Base-by-base conservation (phyloP, 2,329 filamentous ascomycete species). In the Aspergillus sp. region DNA sequence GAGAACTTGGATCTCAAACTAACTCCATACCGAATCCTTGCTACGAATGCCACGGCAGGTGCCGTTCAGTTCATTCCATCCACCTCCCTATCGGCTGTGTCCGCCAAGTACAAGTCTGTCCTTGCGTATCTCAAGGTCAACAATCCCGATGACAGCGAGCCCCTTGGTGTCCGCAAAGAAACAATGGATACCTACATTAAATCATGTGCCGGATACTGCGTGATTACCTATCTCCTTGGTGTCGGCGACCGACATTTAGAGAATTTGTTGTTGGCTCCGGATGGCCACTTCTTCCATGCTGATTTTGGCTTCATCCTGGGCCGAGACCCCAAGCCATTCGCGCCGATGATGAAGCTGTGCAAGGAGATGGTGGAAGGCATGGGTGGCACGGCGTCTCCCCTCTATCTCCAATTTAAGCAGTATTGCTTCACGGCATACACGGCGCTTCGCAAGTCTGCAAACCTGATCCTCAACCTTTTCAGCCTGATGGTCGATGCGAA, bases 341-440 rank as follows among this genome's bases (percentile, higher is more conserved):
- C 94, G 0, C 94, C 94, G 0, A 85, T 93, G 48, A 96, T 99
- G 87, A 99, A 99, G 72, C 83, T 99, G 8, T 93, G 88, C 66
- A 93, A 92, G 62, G 93, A 99, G 67, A 99, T 99, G 94, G 90
- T 97, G 3, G 94, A 99, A 65, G 94, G 92, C 57, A 96, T 99
- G 90, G 95, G 95, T 38, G 94, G 94, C 11, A 81, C 86, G 7
- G 81, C 82, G 32, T 90, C 88, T 3, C 83, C 89, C 19, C 87
- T 95, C 56, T 99, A 96, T 71, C 79, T 86, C 41, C 83, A 88
- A 49, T 99, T 99, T 75, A 94, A 94, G 68, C 89, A 95, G 64
- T 96, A 97, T 72, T 96, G 91, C 70, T 96, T 96, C 73, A 88
- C 95, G 3, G 90, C 94, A 0, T 99, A 95, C 73, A 90, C 89